phyloP scores from a whole-genome alignment of 2,329 filamentous ascomycete genomes.

The Macrophomina tecta region DNA sequence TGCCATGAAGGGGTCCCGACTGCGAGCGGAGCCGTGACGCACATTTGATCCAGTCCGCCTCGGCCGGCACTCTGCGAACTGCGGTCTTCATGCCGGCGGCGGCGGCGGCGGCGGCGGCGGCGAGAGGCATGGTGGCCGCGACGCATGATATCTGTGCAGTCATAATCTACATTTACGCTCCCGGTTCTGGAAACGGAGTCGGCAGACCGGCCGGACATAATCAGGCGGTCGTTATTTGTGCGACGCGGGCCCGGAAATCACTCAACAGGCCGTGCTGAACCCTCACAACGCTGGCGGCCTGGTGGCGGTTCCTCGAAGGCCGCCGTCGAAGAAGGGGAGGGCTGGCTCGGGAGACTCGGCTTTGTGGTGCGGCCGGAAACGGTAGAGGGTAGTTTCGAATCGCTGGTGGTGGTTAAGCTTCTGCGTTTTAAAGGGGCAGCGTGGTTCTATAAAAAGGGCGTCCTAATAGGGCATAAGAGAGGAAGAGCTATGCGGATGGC shows the following conservation, averaged over 20 bases:
- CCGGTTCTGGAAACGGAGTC: conserved; percentile 22
- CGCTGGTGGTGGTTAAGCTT: conserved; percentile 10
- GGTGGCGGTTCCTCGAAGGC: conserved; percentile 5
- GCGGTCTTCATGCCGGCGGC: conserved; percentile 15
- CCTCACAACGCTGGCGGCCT: conserved; percentile 6
- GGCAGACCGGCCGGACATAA: conserved; percentile 10
- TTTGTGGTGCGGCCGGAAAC: conserved; percentile 21
- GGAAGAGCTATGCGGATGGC: conserved; percentile 1
- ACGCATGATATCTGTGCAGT: conserved; percentile 23
- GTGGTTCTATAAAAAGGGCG: conserved; percentile 13
- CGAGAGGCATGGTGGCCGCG: background rate
- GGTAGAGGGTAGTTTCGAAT: conserved; percentile 13
- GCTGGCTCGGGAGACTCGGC: conserved; percentile 1
- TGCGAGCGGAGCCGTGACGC: conserved; percentile 25
- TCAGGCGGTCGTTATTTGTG: conserved; percentile 24
- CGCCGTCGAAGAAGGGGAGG: background rate
- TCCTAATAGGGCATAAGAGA: background rate
- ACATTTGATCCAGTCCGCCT: conserved; percentile 17
- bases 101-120: background rate
- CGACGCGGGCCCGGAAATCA: conserved; percentile 9
- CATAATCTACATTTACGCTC: conserved; percentile 17
- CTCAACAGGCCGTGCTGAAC: conserved; percentile 5
- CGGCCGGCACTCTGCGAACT: background rate
- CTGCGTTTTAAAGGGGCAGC: conserved; percentile 17
- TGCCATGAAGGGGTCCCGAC: conserved; percentile 5